Evolutionary conservation across 805 yeast species (phyloP), one percentile per base, ranked within the genome.

Genomic region (Zygosaccharomyces siamensis): DNA sequence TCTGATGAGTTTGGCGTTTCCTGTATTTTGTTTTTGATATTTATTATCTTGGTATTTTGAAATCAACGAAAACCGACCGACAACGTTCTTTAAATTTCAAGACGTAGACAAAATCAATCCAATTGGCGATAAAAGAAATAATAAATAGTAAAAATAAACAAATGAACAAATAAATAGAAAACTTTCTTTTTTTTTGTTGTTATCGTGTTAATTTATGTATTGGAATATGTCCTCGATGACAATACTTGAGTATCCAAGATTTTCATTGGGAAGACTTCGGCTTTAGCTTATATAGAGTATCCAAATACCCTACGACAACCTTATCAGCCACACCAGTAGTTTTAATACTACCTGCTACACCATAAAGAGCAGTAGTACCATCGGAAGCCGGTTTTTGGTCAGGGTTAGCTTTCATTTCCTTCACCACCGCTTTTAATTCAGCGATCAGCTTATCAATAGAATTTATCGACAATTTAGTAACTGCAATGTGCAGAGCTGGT

Each of bases 291-390:
- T 89, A 92, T 39, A 93, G 63, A 6, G 87, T 74, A 63, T 93
- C 96, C 24, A 93, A 69, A 63, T 92, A 92, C 0, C 86, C 90
- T 11, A 78, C 84, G 36, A 92, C 85, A 8, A 92, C 67, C 48
- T 77, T 75, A 50, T 86, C 95, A 8, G 89, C 97, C 11, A 93
- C 81, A 2, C 95, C 93, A 0, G 82, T 77, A 0, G 97, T 89
- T 49, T 78, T 72, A 20, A 93, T 80, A 60, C 93, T 86, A 6
- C 97, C 97, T 2, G 98, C 98, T 41, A 92, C 95, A 56, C 99
- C 99, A 61, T 92, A 92, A 39, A 92, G 63, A 3, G 93, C 96
- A 12, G 96, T 93, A 1, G 96, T 88, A 49, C 86, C 88, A 18
- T 80, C 77, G 7, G 73, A 21, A 45, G 58, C 65, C 59, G 62